Conservation (phyloP, 176 grass and related monocot genomes). For the Canna indica region DNA sequence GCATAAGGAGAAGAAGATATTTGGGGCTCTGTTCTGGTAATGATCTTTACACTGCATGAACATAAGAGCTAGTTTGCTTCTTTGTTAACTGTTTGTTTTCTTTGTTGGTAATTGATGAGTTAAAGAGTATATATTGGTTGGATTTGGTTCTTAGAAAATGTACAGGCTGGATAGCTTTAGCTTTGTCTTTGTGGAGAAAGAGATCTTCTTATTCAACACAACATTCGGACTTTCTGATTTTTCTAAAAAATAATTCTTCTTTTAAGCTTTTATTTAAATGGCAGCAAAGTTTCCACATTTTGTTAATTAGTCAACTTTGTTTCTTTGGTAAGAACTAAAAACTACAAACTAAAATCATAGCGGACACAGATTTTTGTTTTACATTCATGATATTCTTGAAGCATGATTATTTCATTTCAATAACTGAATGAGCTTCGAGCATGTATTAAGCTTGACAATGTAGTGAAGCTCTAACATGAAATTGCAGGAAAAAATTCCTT, state of each 20-base stretch:
- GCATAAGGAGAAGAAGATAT: conserved; percentile 17
- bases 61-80: too few relatives aligned
- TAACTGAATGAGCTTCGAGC: not conserved
- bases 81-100: not conserved
- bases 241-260: not conserved
- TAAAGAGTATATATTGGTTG: not conserved
- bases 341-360: not conserved
- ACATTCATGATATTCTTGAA: not conserved
- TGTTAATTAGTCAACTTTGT: not conserved
- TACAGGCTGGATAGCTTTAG: not conserved
- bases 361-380: not conserved
- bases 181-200: not conserved
- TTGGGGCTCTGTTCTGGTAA: conserved; percentile 11
- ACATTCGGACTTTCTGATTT: not conserved
- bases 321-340: not conserved
- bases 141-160: not conserved
- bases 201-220: not conserved
- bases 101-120: not conserved
- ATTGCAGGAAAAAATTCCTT: conserved; percentile 74
- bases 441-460: not conserved
- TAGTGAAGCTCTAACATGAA: not conserved
- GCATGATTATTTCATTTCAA: not conserved
- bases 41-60: not conserved
- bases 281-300: not conserved
- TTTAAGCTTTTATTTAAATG: not conserved